These are phyloP conservation scores for Mucor plumbeus DNA, from an alignment of 371 early-diverging fungal genomes.

Conservation along the genomic window DNA sequence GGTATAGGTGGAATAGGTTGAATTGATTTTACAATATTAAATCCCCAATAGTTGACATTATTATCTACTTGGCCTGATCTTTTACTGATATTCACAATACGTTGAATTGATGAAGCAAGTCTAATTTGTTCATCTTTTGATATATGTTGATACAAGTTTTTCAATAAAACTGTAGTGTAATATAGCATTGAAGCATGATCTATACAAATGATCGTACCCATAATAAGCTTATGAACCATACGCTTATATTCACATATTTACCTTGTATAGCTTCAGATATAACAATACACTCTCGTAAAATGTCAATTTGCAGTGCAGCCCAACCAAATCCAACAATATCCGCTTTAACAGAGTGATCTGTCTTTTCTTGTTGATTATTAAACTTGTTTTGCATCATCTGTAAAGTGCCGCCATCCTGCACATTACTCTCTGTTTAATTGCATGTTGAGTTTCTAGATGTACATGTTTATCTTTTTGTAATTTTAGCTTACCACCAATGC, in stretches of 20 bases:
- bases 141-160: slow-evolving; percentile 71
- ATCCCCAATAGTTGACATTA: slow-evolving; percentile 56
- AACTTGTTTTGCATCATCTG: slow-evolving; percentile 21
- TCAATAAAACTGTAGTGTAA: slow-evolving; percentile 70
- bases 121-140: slow-evolving; percentile 74
- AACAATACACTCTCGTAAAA: slow-evolving; percentile 75
- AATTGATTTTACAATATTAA: slow-evolving; percentile 51
- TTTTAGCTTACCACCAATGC: slow-evolving; percentile 55
- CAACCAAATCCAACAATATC: slow-evolving; percentile 62
- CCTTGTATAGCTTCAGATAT: slow-evolving; percentile 77
- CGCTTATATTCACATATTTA: slow-evolving; percentile 16
- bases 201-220: slow-evolving; percentile 13
- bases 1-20: slow-evolving; percentile 49
- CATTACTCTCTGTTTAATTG: slow-evolving; percentile 23
- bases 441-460: not conserved
- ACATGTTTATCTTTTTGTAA: not conserved
- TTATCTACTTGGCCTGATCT: slow-evolving; percentile 25
- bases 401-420: slow-evolving; percentile 31
- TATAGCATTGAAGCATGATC: slow-evolving; percentile 70
- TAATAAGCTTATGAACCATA: not conserved
- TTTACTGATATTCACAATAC: slow-evolving; percentile 58
- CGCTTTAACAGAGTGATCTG: not conserved
- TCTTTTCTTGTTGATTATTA: slow-evolving; percentile 2
- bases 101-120: slow-evolving; percentile 65
- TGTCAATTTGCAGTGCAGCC: slow-evolving; percentile 80